Evolutionary conservation across 139 green algal genomes (phyloP).

Genomic region (Tetraselmis striata): DNA sequence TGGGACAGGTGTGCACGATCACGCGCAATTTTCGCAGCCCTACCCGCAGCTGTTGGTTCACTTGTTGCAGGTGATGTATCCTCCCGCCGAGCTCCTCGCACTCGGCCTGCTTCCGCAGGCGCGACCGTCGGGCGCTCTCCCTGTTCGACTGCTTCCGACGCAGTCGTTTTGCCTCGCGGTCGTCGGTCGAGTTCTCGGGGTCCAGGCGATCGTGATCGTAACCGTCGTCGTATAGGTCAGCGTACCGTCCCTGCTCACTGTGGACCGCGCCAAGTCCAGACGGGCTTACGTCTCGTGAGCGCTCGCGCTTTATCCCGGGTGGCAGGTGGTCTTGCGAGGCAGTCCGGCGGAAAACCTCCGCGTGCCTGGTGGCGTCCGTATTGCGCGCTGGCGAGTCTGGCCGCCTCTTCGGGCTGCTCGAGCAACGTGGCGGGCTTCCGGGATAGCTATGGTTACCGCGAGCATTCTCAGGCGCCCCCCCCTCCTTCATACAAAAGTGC

Average conservation of each 20-base stretch:
- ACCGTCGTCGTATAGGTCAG: background rate
- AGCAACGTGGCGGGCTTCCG: background rate
- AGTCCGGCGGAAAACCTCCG: no score
- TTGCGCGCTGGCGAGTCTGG: no score
- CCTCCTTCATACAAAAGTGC: background rate
- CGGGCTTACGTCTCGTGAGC: no score
- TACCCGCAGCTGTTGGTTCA: conserved; percentile 32
- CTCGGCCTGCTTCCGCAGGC: conserved; percentile 80
- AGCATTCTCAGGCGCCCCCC: background rate
- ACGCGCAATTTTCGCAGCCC: conserved; percentile 7
- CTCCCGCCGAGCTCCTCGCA: conserved; percentile 53
- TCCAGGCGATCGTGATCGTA: background rate
- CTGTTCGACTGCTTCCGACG: conserved; percentile 85
- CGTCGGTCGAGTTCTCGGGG: conserved; percentile 29
- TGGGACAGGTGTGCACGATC: background rate
- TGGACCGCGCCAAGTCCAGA: background rate
- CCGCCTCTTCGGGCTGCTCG: background rate
- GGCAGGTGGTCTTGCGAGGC: background rate
- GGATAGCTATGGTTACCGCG: background rate
- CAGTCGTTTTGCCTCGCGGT: conserved; percentile 73
- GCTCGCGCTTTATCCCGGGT: background rate
- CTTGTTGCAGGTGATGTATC: conserved; percentile 35
- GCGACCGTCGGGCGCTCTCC: conserved; percentile 71
- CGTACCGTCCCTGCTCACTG: background rate
- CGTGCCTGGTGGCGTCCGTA: no score